Evolutionary conservation across 257 asterid species (phyloP).

Genomic region (Penstemon newberryi): DNA sequence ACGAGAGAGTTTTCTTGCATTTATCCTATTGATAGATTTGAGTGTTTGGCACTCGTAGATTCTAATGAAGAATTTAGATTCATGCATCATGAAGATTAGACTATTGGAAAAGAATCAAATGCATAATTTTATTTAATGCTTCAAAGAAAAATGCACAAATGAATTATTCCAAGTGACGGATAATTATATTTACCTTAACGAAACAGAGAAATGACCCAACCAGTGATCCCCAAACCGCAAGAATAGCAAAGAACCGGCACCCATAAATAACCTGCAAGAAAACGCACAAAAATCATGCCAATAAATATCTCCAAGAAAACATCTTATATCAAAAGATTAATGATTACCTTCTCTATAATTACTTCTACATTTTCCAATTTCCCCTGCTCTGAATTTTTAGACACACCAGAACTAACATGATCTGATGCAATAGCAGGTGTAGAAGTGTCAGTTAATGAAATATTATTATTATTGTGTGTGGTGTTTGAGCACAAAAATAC

Average conservation of each 20-base stretch:
- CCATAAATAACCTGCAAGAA: slow-evolving; percentile 66
- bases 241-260: slow-evolving; percentile 82
- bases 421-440: slow-evolving; percentile 39
- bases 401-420: slow-evolving; percentile 33
- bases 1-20: too few relatives aligned
- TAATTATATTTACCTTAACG: slow-evolving; percentile 47
- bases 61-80: too few relatives aligned
- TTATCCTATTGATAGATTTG: too few relatives aligned
- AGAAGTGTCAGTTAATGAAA: slow-evolving; percentile 23
- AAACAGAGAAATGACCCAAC: slow-evolving; percentile 87
- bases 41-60: too few relatives aligned
- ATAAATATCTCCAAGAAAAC: neutral
- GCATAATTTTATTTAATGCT: too few relatives aligned
- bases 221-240: slow-evolving; percentile 92
- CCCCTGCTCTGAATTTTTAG: slow-evolving; percentile 25
- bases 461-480: slow-evolving; percentile 7
- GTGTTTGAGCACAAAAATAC: slow-evolving; percentile 18
- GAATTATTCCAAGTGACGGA: neutral
- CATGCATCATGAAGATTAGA: neutral
- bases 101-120: neutral
- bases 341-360: slow-evolving; percentile 60
- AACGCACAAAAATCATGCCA: neutral
- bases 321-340: neutral
- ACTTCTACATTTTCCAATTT: slow-evolving; percentile 47
- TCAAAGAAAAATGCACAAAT: neutral